A percentile compares a stretch with the other conserved stretches of the same genome.
Evolutionary conservation across 352 stramenopile species (phyloP).

Genomic region (Saprolegnia parasitica): DNA sequence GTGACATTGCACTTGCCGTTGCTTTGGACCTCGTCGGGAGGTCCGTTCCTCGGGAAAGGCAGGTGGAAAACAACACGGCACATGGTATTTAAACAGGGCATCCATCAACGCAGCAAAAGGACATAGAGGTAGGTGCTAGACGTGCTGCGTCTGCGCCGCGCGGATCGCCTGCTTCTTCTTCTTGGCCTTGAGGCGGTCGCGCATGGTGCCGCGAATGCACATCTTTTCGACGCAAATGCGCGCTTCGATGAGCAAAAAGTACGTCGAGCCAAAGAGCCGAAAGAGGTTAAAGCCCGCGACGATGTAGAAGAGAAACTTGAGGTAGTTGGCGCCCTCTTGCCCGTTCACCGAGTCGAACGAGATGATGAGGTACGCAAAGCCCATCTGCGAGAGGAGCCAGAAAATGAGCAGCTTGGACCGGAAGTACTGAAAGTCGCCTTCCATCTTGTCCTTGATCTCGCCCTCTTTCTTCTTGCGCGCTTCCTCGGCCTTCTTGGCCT

Average conservation of each 20-base stretch:
- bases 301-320: conserved; percentile 32
- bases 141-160: neutral
- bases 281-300: conserved; percentile 29
- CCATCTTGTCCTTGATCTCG: conserved; percentile 34
- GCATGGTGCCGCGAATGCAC: conserved; percentile 30
- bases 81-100: neutral
- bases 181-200: conserved; percentile 27
- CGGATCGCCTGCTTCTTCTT: conserved; percentile 18
- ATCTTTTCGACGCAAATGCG: conserved; percentile 18
- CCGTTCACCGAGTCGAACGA: conserved; percentile 51
- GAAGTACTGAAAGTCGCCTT: conserved; percentile 33
- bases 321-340: conserved; percentile 30
- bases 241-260: conserved; percentile 25
- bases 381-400: conserved; percentile 33
- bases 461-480: conserved; percentile 32
- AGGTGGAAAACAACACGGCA: neutral
- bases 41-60: too few relatives aligned
- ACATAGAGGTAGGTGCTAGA: neutral
- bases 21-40: too few relatives aligned
- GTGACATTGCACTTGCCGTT: too few relatives aligned
- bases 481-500: conserved; percentile 30
- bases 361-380: conserved; percentile 48
- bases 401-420: conserved; percentile 36
- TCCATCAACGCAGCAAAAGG: neutral
- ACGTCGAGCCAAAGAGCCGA: conserved; percentile 26